Conservation (phyloP, 2,329 filamentous ascomycete species). For the Exserohilum rostratum region DNA sequence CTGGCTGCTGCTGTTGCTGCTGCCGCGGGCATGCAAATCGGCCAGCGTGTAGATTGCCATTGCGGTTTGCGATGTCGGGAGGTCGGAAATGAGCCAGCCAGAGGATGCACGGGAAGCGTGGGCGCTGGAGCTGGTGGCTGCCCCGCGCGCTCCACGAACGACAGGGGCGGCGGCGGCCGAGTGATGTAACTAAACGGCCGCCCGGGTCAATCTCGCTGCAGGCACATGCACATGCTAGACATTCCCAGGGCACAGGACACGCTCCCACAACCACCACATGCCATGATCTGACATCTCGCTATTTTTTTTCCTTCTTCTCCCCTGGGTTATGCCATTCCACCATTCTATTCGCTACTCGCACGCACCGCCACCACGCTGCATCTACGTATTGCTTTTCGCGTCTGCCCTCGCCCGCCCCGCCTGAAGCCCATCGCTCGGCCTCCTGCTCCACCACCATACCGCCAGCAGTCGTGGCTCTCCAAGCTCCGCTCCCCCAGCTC, state of each 20-base stretch:
- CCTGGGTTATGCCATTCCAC: not conserved
- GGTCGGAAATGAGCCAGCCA: not conserved
- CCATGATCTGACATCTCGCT: conserved; percentile 3
- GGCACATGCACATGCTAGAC: conserved; percentile 13
- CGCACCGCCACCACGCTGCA: conserved; percentile 19
- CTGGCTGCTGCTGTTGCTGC: not conserved
- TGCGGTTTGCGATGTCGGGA: not conserved
- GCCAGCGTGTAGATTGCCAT: conserved; percentile 14
- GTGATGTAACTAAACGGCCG: conserved; percentile 20
- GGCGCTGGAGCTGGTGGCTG: not conserved
- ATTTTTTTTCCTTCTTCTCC: not conserved
- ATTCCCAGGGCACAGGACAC: conserved; percentile 1
- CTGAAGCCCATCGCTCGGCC: not conserved
- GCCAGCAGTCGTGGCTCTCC: conserved; percentile 27
- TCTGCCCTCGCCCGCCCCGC: conserved; percentile 11
- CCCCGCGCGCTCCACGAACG: conserved; percentile 6
- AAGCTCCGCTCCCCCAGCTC: conserved; percentile 17
- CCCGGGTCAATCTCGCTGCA: conserved; percentile 4
- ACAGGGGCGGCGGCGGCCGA: not conserved
- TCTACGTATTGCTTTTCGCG: conserved; percentile 13
- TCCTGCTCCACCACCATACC: conserved; percentile 7
- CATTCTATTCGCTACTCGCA: not conserved
- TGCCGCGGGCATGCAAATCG: not conserved
- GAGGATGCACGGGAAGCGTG: no score
- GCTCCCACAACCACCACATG: not conserved